Evolutionary conservation across 768 basidiomycete genomes (phyloP), one percentile per base, ranked within the genome.

Genomic region (Leucosporidium creatinivorum): DNA sequence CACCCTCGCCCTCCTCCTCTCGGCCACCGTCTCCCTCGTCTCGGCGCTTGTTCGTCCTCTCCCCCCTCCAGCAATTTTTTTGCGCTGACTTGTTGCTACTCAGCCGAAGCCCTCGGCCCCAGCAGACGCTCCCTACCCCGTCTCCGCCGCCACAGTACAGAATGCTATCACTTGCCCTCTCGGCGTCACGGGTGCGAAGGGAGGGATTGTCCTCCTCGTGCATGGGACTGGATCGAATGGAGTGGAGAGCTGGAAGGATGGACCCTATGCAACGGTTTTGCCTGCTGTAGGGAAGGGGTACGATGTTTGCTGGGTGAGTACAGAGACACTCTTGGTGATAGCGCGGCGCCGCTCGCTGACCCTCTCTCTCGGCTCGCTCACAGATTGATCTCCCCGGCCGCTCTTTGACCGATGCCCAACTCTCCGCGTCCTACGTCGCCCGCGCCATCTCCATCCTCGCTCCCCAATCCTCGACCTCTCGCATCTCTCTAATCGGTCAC

Each of bases 81-180:
- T 9, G 36, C 51, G 13, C 28, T 31, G 15, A 44, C 39, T 13
- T 17, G 3, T 17, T 13, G 8, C 39, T 13, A 9, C 39, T n/a
- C n/a, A 44, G 10, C 39, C 39, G 10, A 6, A 13, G 2, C 39
- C 8, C 39, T 26, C 60, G 33, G 52, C 51, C 4, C 25, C 12
- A 25, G 26, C 52, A 61, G 33, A 18, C 75, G 80, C 17, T 65
- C 88, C 89, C 88, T n/a, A 90, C 89, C 31, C 91, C 89, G 77
- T 90, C 91, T 6, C 91, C 89, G 2, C 91, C 79, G 51, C 61
- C 3, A 65, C 66, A 5, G 65, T 73, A 21, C 61, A 44, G 15
- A 54, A 33, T 17, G 67, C 73, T 5, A 62, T 77, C 13, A 73
- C 69, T 12, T 76, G 73, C 63, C 77, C 76, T 19, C 58, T 71